Evolutionary conservation across 331 rosid species (phyloP).

Genomic region (Spiraea crenata): DNA sequence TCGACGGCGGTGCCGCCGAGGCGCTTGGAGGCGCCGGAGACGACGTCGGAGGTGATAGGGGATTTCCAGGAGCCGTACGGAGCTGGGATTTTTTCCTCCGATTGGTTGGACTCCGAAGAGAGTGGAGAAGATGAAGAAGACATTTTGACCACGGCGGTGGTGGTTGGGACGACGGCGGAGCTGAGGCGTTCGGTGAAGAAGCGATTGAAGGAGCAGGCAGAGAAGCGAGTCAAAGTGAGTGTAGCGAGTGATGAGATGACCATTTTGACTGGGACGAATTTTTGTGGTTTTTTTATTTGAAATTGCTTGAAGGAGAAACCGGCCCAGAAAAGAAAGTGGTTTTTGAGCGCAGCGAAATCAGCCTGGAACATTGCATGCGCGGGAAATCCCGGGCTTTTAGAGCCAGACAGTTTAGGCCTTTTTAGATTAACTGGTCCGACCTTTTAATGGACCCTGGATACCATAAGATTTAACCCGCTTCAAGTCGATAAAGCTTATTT

Average conservation of each 20-base stretch:
- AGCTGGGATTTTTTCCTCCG: slow-evolving; percentile 36
- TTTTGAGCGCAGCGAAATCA: neutral
- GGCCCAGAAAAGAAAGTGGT: neutral
- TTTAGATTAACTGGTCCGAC: too few relatives aligned
- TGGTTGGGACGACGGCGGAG: neutral
- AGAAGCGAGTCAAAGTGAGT: slow-evolving; percentile 35
- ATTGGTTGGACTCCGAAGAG: slow-evolving; percentile 26
- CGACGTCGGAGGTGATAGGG: slow-evolving; percentile 78
- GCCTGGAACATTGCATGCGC: neutral
- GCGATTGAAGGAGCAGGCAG: slow-evolving; percentile 18
- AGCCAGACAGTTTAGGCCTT: too few relatives aligned
- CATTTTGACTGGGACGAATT: slow-evolving; percentile 10
- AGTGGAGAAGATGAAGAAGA: slow-evolving; percentile 41
- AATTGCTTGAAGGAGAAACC: too few relatives aligned
- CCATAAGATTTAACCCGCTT: too few relatives aligned
- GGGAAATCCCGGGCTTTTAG: neutral
- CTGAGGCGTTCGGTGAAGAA: slow-evolving; percentile 23
- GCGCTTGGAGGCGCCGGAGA: slow-evolving; percentile 75
- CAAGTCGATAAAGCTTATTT: too few relatives aligned
- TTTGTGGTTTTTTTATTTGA: too few relatives aligned
- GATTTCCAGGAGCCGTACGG: slow-evolving; percentile 96
- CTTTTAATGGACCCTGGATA: too few relatives aligned
- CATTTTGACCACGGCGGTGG: slow-evolving; percentile 27
- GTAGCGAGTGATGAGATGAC: neutral
- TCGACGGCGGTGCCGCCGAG: slow-evolving; percentile 84